Conservation (phyloP, 257 asterid genomes). For the Solanum tarapatanum region DNA sequence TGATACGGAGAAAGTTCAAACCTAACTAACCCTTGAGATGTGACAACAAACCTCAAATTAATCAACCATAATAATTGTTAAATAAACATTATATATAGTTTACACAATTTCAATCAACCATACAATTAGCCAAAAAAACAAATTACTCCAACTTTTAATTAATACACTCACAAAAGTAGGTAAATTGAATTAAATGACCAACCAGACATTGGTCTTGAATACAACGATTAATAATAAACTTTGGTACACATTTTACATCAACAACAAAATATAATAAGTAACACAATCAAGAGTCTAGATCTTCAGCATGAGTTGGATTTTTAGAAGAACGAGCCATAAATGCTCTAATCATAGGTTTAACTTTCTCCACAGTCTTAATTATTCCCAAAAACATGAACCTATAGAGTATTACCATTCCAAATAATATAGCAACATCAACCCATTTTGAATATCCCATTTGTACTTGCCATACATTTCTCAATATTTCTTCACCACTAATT, state of each 20-base stretch:
- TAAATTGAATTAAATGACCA: neutral
- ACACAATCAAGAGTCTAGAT: neutral
- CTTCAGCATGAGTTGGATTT: neutral
- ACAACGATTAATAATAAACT: neutral
- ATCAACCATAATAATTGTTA: neutral
- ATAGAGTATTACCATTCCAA: slow-evolving; percentile 38
- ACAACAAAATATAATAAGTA: neutral
- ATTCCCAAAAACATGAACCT: slow-evolving; percentile 29
- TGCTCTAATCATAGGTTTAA: slow-evolving; percentile 13
- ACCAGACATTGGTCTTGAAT: neutral
- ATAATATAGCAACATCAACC: slow-evolving; percentile 31
- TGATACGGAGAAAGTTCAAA: too few relatives aligned
- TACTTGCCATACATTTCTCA: slow-evolving; percentile 42
- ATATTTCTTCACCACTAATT: slow-evolving; percentile 28
- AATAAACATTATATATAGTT: neutral
- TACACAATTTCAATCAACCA: neutral
- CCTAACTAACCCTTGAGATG: too few relatives aligned
- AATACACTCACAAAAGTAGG: too few relatives aligned
- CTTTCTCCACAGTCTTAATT: slow-evolving; percentile 19
- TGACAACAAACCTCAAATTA: neutral
- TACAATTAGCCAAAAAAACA: neutral
- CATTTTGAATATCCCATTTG: slow-evolving; percentile 48
- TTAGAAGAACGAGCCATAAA: neutral
- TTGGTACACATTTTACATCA: neutral
- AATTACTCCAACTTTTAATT: neutral